A percentile compares a stretch with the other conserved stretches of the same genome.
Conservation (phyloP, 148 eudicot species). For the Rhododendron kiyosumense region DNA sequence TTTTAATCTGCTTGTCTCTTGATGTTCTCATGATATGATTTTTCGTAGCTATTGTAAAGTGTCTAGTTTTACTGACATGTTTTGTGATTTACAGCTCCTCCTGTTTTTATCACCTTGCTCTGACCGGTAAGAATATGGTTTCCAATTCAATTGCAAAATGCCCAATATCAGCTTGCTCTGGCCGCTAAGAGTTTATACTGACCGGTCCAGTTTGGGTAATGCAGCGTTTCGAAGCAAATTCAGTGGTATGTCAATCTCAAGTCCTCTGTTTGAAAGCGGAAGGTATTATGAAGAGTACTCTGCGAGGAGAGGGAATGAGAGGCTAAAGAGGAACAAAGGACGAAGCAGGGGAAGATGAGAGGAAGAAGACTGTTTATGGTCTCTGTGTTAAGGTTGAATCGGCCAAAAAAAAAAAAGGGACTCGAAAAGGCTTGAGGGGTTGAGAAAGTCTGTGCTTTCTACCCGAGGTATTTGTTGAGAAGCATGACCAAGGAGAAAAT, state of each 20-base stretch:
- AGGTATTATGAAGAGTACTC: slow-evolving; percentile 64
- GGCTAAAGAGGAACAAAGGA: slow-evolving; percentile 61
- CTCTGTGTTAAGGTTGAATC: slow-evolving; percentile 53
- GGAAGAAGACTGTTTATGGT: slow-evolving; percentile 23
- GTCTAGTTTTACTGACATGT: not conserved
- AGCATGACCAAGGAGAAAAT: slow-evolving; percentile 43
- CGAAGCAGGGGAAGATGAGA: slow-evolving; percentile 27
- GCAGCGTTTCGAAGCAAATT: not conserved
- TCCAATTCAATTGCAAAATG: too few species aligned
- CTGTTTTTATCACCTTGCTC: too few species aligned
- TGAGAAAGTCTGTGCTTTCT: slow-evolving; percentile 34
- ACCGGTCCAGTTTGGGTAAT: not conserved
- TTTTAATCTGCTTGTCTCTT: not conserved
- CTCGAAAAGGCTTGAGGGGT: slow-evolving; percentile 34
- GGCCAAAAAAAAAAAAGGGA: slow-evolving; percentile 46
- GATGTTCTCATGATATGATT: not conserved
- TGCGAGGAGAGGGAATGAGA: slow-evolving; percentile 71
- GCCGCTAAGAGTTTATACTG: too few species aligned
- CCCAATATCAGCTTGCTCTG: too few species aligned
- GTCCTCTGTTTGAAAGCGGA: slow-evolving; percentile 55
- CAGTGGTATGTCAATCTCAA: not conserved
- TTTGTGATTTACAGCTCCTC: not conserved
- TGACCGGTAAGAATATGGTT: too few species aligned
- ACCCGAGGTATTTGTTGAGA: slow-evolving; percentile 70
- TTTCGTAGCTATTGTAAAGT: not conserved